Conservation (phyloP, 1,139 yeast species). For the Candida smagusa region DNA sequence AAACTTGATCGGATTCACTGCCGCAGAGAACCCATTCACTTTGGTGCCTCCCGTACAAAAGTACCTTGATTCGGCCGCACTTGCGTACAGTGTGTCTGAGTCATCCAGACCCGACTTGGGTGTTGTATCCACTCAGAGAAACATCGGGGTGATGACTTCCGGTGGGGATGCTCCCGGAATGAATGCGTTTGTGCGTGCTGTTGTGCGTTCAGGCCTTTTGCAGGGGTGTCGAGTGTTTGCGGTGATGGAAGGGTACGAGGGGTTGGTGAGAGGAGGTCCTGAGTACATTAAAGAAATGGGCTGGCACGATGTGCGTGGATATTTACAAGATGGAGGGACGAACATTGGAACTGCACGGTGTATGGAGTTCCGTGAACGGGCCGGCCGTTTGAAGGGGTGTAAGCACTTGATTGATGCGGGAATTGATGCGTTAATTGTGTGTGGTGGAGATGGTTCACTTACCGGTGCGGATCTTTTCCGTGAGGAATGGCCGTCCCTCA, state of each 20-base stretch:
- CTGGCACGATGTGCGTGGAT: conserved; percentile 95
- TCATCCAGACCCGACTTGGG: conserved; percentile 12
- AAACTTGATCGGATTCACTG: conserved; percentile 62
- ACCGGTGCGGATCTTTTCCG: conserved; percentile 97
- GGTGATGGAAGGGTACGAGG: conserved; percentile 92
- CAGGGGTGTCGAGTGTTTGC: conserved; percentile 95
- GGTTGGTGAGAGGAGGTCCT: conserved; percentile 79
- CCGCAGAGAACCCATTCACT: conserved; percentile 55
- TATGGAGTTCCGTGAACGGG: conserved; percentile 75
- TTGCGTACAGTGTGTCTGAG: conserved; percentile 15
- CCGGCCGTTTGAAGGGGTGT: conserved; percentile 80
- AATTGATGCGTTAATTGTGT: conserved; percentile 92
- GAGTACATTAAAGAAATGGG: conserved; percentile 68
- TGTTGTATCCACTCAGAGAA: conserved; percentile 30
- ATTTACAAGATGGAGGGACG: conserved; percentile 90
- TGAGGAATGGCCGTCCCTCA: conserved; percentile 87
- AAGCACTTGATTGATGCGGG: conserved; percentile 83
- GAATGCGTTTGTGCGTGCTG: conserved; percentile 95
- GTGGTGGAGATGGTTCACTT: conserved; percentile 98
- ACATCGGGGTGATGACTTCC: conserved; percentile 91
- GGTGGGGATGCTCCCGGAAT: conserved; percentile 99
- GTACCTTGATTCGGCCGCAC: conserved; percentile 11
- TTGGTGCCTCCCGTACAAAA: conserved; percentile 41
- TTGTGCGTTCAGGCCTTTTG: conserved; percentile 84
- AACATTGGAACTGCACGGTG: conserved; percentile 96